phyloP scores from a whole-genome alignment of 768 basidiomycete species.

The Mycena crocata region DNA sequence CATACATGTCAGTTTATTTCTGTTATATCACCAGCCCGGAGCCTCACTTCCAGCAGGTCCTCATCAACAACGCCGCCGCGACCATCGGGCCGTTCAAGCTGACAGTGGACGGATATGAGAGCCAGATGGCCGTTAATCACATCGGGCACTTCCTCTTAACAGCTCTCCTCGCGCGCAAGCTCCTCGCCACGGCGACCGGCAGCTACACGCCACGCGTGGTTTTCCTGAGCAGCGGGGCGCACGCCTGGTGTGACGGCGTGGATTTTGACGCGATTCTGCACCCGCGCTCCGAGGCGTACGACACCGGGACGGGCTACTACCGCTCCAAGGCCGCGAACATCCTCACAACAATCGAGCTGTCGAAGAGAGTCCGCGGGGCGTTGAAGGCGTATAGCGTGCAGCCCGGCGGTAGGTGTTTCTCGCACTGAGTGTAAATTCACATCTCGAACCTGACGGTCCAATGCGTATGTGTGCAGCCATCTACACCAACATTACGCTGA shows the following conservation, averaged over 20 bases:
- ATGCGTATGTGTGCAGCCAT: too few relatives aligned
- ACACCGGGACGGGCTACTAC: neutral
- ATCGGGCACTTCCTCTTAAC: constrained; percentile 13
- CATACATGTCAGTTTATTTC: constrained; percentile 3
- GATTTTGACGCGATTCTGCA: neutral
- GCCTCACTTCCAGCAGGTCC: neutral
- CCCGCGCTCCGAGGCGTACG: neutral
- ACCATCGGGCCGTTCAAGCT: too few relatives aligned
- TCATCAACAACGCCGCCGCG: too few relatives aligned
- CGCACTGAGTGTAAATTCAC: neutral
- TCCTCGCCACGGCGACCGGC: neutral
- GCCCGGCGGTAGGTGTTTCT: constrained; percentile 5
- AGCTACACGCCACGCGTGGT: constrained; percentile 11
- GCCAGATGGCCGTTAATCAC: neutral
- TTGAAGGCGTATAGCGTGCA: constrained; percentile 22
- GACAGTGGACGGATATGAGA: too few relatives aligned
- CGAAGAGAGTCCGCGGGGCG: neutral
- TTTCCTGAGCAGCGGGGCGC: neutral
- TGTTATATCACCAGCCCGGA: neutral
- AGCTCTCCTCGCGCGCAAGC: constrained; percentile 2
- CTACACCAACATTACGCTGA: too few relatives aligned
- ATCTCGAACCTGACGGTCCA: neutral
- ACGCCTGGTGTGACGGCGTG: neutral
- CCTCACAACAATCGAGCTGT: constrained; percentile 11
- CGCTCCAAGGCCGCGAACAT: constrained; percentile 17